These are phyloP conservation scores for Lachnellula arida DNA, from an alignment of 2,329 filamentous ascomycete genomes.

Conservation along the genomic window DNA sequence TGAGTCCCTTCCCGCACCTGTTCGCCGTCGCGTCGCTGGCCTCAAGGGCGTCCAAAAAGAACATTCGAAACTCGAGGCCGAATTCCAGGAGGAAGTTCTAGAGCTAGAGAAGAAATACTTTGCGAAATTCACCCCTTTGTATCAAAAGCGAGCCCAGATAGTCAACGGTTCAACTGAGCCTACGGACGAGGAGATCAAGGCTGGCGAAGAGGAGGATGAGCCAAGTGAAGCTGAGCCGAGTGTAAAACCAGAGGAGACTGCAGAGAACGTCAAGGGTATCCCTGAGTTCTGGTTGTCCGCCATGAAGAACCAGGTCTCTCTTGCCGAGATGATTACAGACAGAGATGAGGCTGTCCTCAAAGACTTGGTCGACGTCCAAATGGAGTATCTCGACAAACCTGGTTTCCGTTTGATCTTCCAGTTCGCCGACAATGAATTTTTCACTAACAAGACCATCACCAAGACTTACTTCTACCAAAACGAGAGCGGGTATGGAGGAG, in stretches of 20 bases:
- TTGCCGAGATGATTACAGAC: slow-evolving; percentile 98
- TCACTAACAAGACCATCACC: slow-evolving; percentile 93
- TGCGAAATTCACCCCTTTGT: slow-evolving; percentile 95
- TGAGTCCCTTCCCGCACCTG: slow-evolving; percentile 83
- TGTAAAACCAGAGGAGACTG: slow-evolving; percentile 48
- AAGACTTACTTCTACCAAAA: slow-evolving; percentile 99
- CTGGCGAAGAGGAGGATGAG: slow-evolving; percentile 73
- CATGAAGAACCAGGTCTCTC: slow-evolving; percentile 98
- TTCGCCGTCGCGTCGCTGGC: slow-evolving; percentile 89
- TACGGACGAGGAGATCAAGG: slow-evolving; percentile 78
- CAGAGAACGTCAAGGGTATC: slow-evolving; percentile 64
- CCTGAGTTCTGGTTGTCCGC: slow-evolving; percentile 99
- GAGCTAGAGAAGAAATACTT: slow-evolving; percentile 99
- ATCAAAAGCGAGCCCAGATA: slow-evolving; percentile 90
- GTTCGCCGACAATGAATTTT: slow-evolving; percentile 91
- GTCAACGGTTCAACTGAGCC: slow-evolving; percentile 86
- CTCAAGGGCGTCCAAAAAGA: slow-evolving; percentile 98
- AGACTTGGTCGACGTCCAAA: slow-evolving; percentile 85
- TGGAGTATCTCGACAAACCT: slow-evolving; percentile 98
- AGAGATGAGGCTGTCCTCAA: slow-evolving; percentile 93
- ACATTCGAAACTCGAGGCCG: slow-evolving; percentile 94
- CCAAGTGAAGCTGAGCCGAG: slow-evolving; percentile 46
- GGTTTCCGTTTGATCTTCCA: slow-evolving; percentile 98
- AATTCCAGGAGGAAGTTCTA: slow-evolving; percentile 98
- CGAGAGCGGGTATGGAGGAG: slow-evolving; percentile 95